Base-by-base conservation (phyloP, 306 rosid species). In the Dryas drummondii region DNA sequence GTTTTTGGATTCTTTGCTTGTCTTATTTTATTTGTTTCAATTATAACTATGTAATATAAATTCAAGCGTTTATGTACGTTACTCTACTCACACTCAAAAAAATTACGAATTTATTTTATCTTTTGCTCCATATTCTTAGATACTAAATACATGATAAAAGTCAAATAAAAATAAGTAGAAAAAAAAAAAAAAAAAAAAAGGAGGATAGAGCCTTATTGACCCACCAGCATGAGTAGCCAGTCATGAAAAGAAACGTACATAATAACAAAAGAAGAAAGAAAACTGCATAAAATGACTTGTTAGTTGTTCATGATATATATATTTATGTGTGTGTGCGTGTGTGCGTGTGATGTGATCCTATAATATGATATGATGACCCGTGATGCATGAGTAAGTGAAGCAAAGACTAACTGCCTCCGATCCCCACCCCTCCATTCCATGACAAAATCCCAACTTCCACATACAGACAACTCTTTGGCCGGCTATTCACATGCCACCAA, bases 401-500 rank as follows among this genome's bases (percentile, higher is more conserved):
- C 5, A n/a, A 50, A 9, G 44, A 9, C 22, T 61, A 54, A 74
- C 74, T 75, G 77, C 73, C 47, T 63, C 70, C 77, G 73, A 79
- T 62, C 72, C 72, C 56, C 58, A 47, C 58, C 71, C 71, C 65
- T 19, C 66, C 85, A 75, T 22, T 72, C 78, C 50, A 81, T 59
- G 86, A 76, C 90, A 86, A 86, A 86, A 53, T 73, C 86, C n/a
- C 84, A 83, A 83, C 86, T 37, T 77, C 81, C 78, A 40, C 68
- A 64, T 52, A 40, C 10, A 1, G 78, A 86, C 90, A 83, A 83
- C 9, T 15, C 63, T 49, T 22, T 74, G 88, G 90, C 90, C 90
- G 90, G 90, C 90, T 32, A 80, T 78, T 81, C 87, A 86, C 79
- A 86, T 81, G 88, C 70, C 72, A 79, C 84, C 87, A 83, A 86